A percentile compares a stretch with the other conserved stretches of the same genome.
These are phyloP conservation scores for Chaetoscypha palmicola DNA, from an alignment of 2,329 filamentous ascomycete species.

Conservation along the genomic window DNA sequence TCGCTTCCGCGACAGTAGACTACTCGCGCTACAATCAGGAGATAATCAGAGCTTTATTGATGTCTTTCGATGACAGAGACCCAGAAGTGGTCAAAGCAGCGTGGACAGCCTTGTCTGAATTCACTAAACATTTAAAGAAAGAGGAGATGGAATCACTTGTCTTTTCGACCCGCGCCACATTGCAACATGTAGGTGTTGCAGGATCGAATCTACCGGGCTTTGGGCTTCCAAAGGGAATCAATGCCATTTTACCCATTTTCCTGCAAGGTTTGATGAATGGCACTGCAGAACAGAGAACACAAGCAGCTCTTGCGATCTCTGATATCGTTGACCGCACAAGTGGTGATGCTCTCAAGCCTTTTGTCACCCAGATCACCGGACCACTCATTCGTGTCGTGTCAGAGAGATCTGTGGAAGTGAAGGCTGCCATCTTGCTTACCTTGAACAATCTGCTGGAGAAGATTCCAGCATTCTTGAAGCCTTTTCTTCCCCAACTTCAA, in stretches of 20 bases:
- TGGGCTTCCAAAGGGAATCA: conserved; percentile 90
- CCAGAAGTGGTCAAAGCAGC: conserved; percentile 77
- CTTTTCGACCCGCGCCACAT: conserved; percentile 73
- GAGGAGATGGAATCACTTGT: conserved; percentile 97
- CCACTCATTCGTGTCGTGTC: conserved; percentile 97
- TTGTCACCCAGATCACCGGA: conserved; percentile 95
- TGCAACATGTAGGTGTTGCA: conserved; percentile 82
- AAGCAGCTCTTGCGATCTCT: conserved; percentile 86
- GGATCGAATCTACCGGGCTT: conserved; percentile 84
- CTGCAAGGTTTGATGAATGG: conserved; percentile 97
- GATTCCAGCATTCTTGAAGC: conserved; percentile 91
- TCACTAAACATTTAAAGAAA: conserved; percentile 86
- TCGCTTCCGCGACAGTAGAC: conserved; percentile 70
- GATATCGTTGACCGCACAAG: conserved; percentile 93
- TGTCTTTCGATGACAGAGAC: conserved; percentile 87
- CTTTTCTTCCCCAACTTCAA: conserved; percentile 93
- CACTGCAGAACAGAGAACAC: conserved; percentile 81
- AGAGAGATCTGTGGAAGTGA: conserved; percentile 92
- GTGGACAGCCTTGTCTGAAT: conserved; percentile 78
- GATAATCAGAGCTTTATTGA: conserved; percentile 80
- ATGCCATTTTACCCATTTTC: conserved; percentile 92
- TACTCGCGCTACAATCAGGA: conserved; percentile 96
- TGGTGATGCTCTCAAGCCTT: conserved; percentile 80
- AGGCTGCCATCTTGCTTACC: conserved; percentile 86
- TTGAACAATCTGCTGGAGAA: conserved; percentile 94